Percentiles rank a stretch among this genome's conserved stretches.
Evolutionary conservation across 1,284 basidiomycete species (phyloP).

Genomic region (Puccinia sorghi): DNA sequence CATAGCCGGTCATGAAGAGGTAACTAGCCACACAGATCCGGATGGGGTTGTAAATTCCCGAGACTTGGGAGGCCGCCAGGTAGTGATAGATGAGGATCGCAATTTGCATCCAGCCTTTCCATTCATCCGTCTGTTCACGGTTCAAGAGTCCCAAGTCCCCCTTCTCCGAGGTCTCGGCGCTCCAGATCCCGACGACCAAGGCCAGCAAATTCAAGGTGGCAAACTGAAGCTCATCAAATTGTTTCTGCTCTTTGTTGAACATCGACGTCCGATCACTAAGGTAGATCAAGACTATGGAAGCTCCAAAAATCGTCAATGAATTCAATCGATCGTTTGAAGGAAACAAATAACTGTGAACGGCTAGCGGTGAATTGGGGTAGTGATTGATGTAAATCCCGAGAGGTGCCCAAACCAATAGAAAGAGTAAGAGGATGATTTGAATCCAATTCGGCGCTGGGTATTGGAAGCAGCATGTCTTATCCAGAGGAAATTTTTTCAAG

Average conservation of each 20-base stretch:
- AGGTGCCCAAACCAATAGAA: slow-evolving; percentile 66
- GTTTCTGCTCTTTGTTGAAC: slow-evolving; percentile 84
- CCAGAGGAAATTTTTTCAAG: slow-evolving; percentile 69
- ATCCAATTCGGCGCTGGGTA: slow-evolving; percentile 70
- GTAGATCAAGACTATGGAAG: slow-evolving; percentile 69
- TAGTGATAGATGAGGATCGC: slow-evolving; percentile 87
- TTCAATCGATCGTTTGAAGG: slow-evolving; percentile 58
- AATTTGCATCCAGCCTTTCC: slow-evolving; percentile 96
- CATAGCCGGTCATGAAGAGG: slow-evolving; percentile 69
- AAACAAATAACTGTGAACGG: slow-evolving; percentile 59
- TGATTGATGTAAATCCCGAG: slow-evolving; percentile 60
- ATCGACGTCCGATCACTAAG: slow-evolving; percentile 76
- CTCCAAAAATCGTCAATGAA: slow-evolving; percentile 67
- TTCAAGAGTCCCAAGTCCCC: slow-evolving; percentile 84
- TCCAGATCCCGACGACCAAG: slow-evolving; percentile 67
- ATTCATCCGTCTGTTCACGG: slow-evolving; percentile 86
- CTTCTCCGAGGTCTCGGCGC: slow-evolving; percentile 68
- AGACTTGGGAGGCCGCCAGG: slow-evolving; percentile 77
- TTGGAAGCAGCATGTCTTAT: slow-evolving; percentile 77
- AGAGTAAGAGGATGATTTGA: slow-evolving; percentile 66
- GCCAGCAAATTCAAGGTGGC: slow-evolving; percentile 64
- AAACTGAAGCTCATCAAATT: slow-evolving; percentile 72
- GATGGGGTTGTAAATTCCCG: slow-evolving; percentile 85
- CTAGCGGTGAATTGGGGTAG: slow-evolving; percentile 12
- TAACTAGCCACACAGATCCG: slow-evolving; percentile 83